Evolutionary conservation across 495 filamentous ascomycete species (phyloP).

Genomic region (Baudoinia panamericana): DNA sequence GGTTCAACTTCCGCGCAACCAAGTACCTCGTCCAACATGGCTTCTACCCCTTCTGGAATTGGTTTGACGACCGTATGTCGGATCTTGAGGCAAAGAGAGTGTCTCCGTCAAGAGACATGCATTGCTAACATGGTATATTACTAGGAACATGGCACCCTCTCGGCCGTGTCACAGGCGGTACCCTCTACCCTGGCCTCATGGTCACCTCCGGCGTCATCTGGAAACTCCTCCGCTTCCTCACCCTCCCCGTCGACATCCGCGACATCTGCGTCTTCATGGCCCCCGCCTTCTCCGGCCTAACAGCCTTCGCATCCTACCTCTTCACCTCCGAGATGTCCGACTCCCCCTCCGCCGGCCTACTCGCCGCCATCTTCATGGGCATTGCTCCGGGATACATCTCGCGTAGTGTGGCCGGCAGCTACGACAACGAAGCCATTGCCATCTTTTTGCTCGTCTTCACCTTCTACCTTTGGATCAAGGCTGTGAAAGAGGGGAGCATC

Average conservation of each 20-base stretch:
- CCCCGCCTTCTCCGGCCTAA: constrained; percentile 89
- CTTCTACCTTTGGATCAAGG: constrained; percentile 98
- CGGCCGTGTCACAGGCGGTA: constrained; percentile 95
- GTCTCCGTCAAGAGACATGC: constrained; percentile 2
- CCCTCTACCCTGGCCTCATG: constrained; percentile 97
- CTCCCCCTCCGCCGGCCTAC: constrained; percentile 82
- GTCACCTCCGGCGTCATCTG: constrained; percentile 97
- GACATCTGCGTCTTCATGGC: constrained; percentile 97
- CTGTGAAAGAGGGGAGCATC: constrained; percentile 85
- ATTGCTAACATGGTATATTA: constrained; percentile 8
- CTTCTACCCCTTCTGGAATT: constrained; percentile 99
- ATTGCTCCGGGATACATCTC: constrained; percentile 97
- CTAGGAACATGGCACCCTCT: constrained; percentile 97
- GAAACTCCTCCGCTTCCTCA: constrained; percentile 79
- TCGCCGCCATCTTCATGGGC: constrained; percentile 93
- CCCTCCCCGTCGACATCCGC: constrained; percentile 93
- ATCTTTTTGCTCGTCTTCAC: constrained; percentile 98
- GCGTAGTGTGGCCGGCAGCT: constrained; percentile 92
- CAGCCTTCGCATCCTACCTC: constrained; percentile 85
- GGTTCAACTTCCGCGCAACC: constrained; percentile 99
- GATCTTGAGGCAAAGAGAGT: neutral
- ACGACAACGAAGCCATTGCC: constrained; percentile 99
- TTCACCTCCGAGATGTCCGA: constrained; percentile 92
- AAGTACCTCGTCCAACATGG: constrained; percentile 94
- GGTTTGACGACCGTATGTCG: constrained; percentile 94